Evolutionary conservation across 805 yeast genomes (phyloP).

Genomic region (Phaffomyces antillensis): DNA sequence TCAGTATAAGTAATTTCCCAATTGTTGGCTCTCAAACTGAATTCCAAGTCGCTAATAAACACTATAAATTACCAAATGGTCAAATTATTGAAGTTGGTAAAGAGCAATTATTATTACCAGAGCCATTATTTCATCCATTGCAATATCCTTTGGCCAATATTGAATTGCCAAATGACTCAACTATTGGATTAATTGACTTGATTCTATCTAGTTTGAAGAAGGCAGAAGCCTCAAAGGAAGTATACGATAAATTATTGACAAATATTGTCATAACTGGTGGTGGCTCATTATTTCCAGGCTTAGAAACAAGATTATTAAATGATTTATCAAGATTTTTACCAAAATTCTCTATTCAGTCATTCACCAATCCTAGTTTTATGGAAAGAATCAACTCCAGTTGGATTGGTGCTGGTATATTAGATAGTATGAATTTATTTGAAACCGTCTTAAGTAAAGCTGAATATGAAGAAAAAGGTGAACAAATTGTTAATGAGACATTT

Average conservation of each 20-base stretch:
- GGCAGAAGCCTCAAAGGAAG: slow-evolving; percentile 33
- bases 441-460: slow-evolving; percentile 68
- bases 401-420: slow-evolving; percentile 76
- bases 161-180: slow-evolving; percentile 13
- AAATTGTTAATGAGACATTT: slow-evolving; percentile 36
- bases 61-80: slow-evolving; percentile 58
- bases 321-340: slow-evolving; percentile 60
- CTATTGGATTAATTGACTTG: slow-evolving; percentile 28
- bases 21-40: slow-evolving; percentile 27
- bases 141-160: slow-evolving; percentile 36
- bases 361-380: slow-evolving; percentile 54
- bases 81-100: slow-evolving; percentile 38
- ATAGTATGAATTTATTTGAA: slow-evolving; percentile 76
- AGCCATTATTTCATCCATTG: slow-evolving; percentile 66
- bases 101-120: slow-evolving; percentile 51
- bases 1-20: slow-evolving; percentile 33
- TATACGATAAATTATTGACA: slow-evolving; percentile 38
- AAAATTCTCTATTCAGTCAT: slow-evolving; percentile 49
- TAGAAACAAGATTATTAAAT: slow-evolving; percentile 56
- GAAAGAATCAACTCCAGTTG: slow-evolving; percentile 68
- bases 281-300: slow-evolving; percentile 58
- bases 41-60: slow-evolving; percentile 29
- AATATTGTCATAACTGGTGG: slow-evolving; percentile 76
- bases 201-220: slow-evolving; percentile 35
- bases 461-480: slow-evolving; percentile 63